Evolutionary conservation across 148 eudicot species (phyloP).

Genomic region (Diospyros lotus): DNA sequence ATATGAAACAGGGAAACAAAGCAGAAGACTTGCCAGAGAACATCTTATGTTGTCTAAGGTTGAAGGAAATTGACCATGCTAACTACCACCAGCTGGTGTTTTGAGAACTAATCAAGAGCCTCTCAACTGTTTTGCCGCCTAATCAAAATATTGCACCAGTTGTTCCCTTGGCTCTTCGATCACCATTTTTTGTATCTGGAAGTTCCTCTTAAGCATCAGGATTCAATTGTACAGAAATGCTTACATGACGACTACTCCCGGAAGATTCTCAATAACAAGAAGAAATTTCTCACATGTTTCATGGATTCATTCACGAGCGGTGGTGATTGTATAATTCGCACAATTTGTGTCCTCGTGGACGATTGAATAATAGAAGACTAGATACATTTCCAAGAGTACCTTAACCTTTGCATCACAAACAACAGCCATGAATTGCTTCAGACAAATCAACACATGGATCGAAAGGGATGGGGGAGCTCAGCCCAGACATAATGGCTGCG

Average conservation of each 20-base stretch:
- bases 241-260: background rate
- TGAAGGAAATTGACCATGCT: slow-evolving; percentile 67
- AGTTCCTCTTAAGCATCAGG: background rate
- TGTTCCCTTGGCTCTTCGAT: background rate
- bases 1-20: slow-evolving; percentile 71
- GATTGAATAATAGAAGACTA: too few species aligned
- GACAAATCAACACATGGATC: background rate
- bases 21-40: slow-evolving; percentile 86
- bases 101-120: slow-evolving; percentile 18
- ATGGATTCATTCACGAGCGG: background rate
- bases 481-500: slow-evolving; percentile 20
- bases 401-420: too few species aligned
- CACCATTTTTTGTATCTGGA: background rate
- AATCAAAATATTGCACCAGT: too few species aligned
- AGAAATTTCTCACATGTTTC: background rate
- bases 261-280: background rate
- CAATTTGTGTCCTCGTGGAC: too few species aligned
- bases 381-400: background rate
- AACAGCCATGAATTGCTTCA: too few species aligned
- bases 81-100: slow-evolving; percentile 71
- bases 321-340: too few species aligned
- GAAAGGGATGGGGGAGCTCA: too few species aligned
- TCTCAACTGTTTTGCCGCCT: background rate
- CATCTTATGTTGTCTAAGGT: slow-evolving; percentile 67
- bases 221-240: background rate